Evolutionary conservation across 2,329 filamentous ascomycete species (phyloP), one percentile per base, ranked within the genome.

Genomic region (Bertia moriformis): DNA sequence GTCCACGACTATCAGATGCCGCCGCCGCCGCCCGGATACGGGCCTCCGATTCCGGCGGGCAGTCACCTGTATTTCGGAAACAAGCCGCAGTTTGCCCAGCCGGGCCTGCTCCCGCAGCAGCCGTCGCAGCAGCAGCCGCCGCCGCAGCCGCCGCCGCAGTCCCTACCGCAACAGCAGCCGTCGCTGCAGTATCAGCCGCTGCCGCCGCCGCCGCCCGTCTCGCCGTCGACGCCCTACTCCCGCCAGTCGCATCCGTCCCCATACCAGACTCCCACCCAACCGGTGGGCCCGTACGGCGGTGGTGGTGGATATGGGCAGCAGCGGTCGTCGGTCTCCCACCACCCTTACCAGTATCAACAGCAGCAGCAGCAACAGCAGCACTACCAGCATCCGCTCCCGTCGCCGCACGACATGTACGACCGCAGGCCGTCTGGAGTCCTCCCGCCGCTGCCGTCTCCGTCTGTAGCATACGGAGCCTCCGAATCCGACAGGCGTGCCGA

Each of bases 41-140:
- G 60, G 19, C 53, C 60, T 38, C 50, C 46, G 43, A 45, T 52
- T 48, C 46, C 15, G 44, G 44, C 41, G 48, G 53, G 49, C 46
- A 66, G 48, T 46, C 65, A 63, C 39, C 48, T 63, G 17, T 51
- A 58, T 10, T 64, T 65, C 43, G 58, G 60, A 12, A 69, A 68
- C 44, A 55, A 58, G 32, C 56, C 62, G 29, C 53, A 54, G 35
- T 43, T 48, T 19, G 41, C 46, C 2, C 54, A 61, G 41, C 49
- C 53, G 43, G 45, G 40, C 14, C 41, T 38, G 38, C 52, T 53
- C 41, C 54, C 49, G 39, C 50, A 49, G 43, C 58, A 56, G 32
- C 51, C 58, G n/a, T 56, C 61, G 10, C 58, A 60, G n/a, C 57
- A 62, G 2, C 65, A 66, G 47, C 50, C 42, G 20, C 53, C 53